Conservation (phyloP, 495 filamentous ascomycete species). For the Aspergillus sclerotioniger region DNA sequence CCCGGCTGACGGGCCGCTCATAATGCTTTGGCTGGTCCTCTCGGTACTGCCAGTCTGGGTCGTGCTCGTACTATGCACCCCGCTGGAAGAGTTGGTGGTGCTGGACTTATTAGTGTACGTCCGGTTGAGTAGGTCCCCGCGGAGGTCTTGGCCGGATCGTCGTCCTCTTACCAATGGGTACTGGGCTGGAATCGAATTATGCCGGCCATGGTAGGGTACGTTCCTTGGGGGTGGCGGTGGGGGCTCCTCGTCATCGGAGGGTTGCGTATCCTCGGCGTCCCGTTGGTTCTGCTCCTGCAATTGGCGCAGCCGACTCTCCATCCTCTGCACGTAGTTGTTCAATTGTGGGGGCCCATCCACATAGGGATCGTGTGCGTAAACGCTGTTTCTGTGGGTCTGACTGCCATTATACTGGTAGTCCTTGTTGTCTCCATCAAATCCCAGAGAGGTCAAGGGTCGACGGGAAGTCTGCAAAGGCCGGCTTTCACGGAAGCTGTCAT, state of each 20-base stretch:
- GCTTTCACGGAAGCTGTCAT: slow-evolving; percentile 57
- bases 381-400: slow-evolving; percentile 32
- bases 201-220: slow-evolving; percentile 39
- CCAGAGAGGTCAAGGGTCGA: slow-evolving; percentile 72
- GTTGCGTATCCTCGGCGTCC: slow-evolving; percentile 35
- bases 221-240: slow-evolving; percentile 65
- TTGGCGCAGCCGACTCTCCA: slow-evolving; percentile 76
- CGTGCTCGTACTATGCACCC: slow-evolving; percentile 68
- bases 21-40: slow-evolving; percentile 77
- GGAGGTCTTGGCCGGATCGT: slow-evolving; percentile 83
- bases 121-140: slow-evolving; percentile 64
- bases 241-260: slow-evolving; percentile 49
- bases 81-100: slow-evolving; percentile 70
- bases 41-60: slow-evolving; percentile 70
- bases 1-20: slow-evolving; percentile 89
- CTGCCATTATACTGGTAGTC: slow-evolving; percentile 42
- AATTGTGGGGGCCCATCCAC: slow-evolving; percentile 65
- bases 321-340: slow-evolving; percentile 81
- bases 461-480: slow-evolving; percentile 28
- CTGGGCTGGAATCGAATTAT: slow-evolving; percentile 45
- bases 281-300: slow-evolving; percentile 62
- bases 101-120: slow-evolving; percentile 86
- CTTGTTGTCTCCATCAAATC: slow-evolving; percentile 58
- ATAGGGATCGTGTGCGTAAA: slow-evolving; percentile 45
- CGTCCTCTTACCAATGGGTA: slow-evolving; percentile 52